Evolutionary conservation across 2,329 filamentous ascomycete genomes (phyloP).

Genomic region (Davidsoniella neocaledoniae): DNA sequence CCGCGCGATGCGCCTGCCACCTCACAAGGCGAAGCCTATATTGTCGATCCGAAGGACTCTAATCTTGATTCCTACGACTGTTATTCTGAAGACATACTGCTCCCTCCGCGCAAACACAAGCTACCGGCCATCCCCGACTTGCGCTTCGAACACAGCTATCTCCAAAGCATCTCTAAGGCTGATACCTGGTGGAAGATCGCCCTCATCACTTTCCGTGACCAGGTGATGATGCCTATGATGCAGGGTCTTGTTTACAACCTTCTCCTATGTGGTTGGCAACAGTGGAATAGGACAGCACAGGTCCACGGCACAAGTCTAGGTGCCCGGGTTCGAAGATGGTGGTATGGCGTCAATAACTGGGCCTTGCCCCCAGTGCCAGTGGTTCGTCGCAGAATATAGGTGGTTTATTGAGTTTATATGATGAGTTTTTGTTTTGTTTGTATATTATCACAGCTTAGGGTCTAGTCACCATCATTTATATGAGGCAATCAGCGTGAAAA

Average conservation of each 20-base stretch:
- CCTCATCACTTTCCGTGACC: conserved; percentile 76
- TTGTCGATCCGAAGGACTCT: conserved; percentile 7
- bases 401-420: neutral
- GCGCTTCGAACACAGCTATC: conserved; percentile 94
- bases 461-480: too few relatives aligned
- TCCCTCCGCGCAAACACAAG: conserved; percentile 31
- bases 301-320: conserved; percentile 63
- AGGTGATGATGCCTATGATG: conserved; percentile 73
- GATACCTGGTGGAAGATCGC: conserved; percentile 64
- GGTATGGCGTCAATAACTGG: conserved; percentile 93
- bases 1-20: conserved; percentile 11
- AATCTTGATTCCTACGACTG: conserved; percentile 35
- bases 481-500: too few relatives aligned
- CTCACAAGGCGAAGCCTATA: conserved; percentile 7
- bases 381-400: conserved; percentile 10
- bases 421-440: neutral
- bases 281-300: conserved; percentile 68
- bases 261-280: conserved; percentile 69
- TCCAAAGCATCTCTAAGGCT: conserved; percentile 69
- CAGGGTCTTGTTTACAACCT: conserved; percentile 87
- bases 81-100: conserved; percentile 51
- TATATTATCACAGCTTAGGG: too few relatives aligned
- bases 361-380: conserved; percentile 32
- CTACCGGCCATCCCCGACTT: conserved; percentile 66
- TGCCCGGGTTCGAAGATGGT: conserved; percentile 71